Percentiles rank a stretch among this genome's conserved stretches.
Evolutionary conservation across 2,329 filamentous ascomycete species (phyloP).

Genomic region (Alternaria triticimaculans): DNA sequence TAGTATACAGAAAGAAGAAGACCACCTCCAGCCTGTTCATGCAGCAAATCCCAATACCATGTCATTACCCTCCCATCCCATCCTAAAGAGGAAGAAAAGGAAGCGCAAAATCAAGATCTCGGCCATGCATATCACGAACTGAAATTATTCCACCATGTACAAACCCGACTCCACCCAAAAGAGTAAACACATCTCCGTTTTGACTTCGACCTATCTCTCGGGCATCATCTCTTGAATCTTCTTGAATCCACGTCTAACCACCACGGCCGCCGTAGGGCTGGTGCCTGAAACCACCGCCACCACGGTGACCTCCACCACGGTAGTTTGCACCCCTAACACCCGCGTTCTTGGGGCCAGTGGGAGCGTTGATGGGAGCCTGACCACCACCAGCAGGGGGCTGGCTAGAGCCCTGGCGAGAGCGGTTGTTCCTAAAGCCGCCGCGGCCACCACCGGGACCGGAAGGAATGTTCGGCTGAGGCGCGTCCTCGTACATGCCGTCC

Average conservation of each 20-base stretch:
- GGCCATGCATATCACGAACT: neutral
- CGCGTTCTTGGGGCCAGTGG: constrained; percentile 95
- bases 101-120: neutral
- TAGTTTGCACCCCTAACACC: constrained; percentile 92
- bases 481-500: constrained; percentile 99
- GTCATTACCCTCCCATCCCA: neutral
- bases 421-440: constrained; percentile 48
- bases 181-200: neutral
- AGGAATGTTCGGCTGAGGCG: constrained; percentile 77
- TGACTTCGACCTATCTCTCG: neutral
- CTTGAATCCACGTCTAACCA: constrained; percentile 4
- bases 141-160: constrained; percentile 1
- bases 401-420: constrained; percentile 47
- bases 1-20: neutral
- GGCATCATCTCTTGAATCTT: neutral
- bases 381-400: constrained; percentile 50
- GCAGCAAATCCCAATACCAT: neutral
- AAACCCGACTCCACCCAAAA: neutral
- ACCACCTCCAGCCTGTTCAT: neutral
- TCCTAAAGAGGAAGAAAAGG: neutral
- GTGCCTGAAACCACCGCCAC: constrained; percentile 37
- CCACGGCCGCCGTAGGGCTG: constrained; percentile 41
- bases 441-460: constrained; percentile 54
- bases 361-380: constrained; percentile 75
- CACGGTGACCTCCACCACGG: constrained; percentile 73